Evolutionary conservation across 2,329 filamentous ascomycete species (phyloP), one percentile per base, ranked within the genome.

Genomic region (Colletotrichum caudatum): DNA sequence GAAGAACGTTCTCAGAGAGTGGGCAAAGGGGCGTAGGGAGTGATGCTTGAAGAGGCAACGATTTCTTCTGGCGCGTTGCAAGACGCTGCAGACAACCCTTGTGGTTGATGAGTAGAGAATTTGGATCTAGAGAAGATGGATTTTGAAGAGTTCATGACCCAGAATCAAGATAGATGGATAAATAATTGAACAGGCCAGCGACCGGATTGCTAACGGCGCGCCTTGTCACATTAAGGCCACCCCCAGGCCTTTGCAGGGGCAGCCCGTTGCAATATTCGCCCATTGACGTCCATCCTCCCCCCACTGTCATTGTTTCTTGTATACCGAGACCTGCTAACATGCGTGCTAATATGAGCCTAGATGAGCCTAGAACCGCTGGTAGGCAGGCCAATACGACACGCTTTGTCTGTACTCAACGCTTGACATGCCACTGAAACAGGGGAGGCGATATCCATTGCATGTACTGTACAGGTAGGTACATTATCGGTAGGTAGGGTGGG

Each of bases 1-100:
- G 88, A 99, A 99, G 89, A 98, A 97, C 77, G 89, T 97, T 8
- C 81, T 99, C 66, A 85, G 96, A 72, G 92, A 94, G 76, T 97
- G 95, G 95, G 93, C 93, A 2, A 93, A 89, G 78, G 64, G 71
- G 41, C 64, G 59, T 14, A 66, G 60, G 58, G 67, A 65, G 50
- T 72, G 37, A 58, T 26, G 11, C 14, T 14, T 3, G 18, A 33
- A 5, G 29, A 51, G 23, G 26, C 16, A 29, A 29, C 33, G 11
- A 5, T 1, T 3, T 37, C 18, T 11, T 20, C 9, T 3, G 9
- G 18, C 35, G 35, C 2, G 20, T 18, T 41, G 14, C 26, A 3
- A 26, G 35, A 18, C 11, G 35, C 35, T 26, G 14, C 41, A 5
- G n/a, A 26, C 12, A 39, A 26, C 20, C 39, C 2, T 9, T 18